phyloP scores from a whole-genome alignment of 164 flowering plant genomes.

The Macadamia integrifolia region DNA sequence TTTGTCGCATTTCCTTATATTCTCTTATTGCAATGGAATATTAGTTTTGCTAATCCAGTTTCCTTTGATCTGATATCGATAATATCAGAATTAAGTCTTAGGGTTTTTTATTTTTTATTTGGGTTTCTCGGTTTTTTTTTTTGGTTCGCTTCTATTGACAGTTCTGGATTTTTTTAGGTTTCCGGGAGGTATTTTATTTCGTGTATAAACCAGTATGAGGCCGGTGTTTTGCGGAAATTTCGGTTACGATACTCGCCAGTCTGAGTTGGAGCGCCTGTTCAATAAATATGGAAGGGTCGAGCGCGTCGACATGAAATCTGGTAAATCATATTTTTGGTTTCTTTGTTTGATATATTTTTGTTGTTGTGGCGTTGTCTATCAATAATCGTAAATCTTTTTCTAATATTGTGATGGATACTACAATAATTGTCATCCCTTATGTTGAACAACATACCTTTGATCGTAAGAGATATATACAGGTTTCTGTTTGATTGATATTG shows the following conservation, averaged over 20 bases:
- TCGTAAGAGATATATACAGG: too few relatives aligned
- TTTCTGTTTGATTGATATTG: too few relatives aligned
- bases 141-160: too few relatives aligned
- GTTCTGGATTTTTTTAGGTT: neutral
- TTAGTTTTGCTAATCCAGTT: too few relatives aligned
- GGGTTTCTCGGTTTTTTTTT: too few relatives aligned
- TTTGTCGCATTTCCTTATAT: too few relatives aligned
- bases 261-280: conserved; percentile 68
- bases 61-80: too few relatives aligned
- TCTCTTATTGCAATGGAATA: too few relatives aligned
- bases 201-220: conserved; percentile 38
- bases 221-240: conserved; percentile 80
- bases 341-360: neutral
- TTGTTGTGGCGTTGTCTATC: neutral
- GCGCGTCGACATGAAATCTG: conserved; percentile 84
- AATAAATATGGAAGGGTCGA: conserved; percentile 66
- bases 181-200: neutral
- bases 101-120: too few relatives aligned
- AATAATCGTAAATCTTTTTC: neutral
- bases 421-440: neutral
- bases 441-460: too few relatives aligned
- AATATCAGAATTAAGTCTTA: too few relatives aligned
- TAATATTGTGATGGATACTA: neutral
- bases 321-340: conserved; percentile 21
- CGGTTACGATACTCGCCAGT: conserved; percentile 74